Conservation (phyloP, 2,329 filamentous ascomycete genomes). For the Hypoxylon sp. region DNA sequence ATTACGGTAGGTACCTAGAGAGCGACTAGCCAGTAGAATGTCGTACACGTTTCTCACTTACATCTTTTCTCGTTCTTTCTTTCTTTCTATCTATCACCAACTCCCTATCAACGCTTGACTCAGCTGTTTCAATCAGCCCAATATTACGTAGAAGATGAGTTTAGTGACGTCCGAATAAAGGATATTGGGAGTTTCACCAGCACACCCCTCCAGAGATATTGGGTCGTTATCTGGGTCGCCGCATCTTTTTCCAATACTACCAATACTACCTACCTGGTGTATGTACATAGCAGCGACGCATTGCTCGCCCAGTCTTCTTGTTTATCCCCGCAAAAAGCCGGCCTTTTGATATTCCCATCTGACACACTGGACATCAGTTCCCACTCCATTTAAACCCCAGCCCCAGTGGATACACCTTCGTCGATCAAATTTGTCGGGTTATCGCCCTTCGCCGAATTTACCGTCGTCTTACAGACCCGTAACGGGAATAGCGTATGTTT, state of each 20-base stretch:
- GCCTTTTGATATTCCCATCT: conserved; percentile 40
- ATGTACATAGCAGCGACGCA: conserved; percentile 27
- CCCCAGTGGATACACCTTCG: conserved; percentile 36
- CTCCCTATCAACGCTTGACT: conserved; percentile 19
- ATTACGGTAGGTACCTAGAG: background rate
- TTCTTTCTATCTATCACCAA: background rate
- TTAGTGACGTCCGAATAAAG: conserved; percentile 41
- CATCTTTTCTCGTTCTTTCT: conserved; percentile 7
- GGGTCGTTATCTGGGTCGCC: conserved; percentile 41
- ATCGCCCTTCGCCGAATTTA: conserved; percentile 34
- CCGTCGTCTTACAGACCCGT: conserved; percentile 29
- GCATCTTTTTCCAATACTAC: conserved; percentile 41
- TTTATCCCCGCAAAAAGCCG: conserved; percentile 47
- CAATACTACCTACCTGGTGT: conserved; percentile 20
- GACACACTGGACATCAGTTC: conserved; percentile 38
- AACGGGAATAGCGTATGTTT: conserved; percentile 9
- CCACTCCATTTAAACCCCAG: conserved; percentile 40
- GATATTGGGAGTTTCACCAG: conserved; percentile 34
- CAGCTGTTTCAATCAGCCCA: conserved; percentile 10
- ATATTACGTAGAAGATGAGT: conserved; percentile 13
- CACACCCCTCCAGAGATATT: conserved; percentile 34
- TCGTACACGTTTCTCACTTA: conserved; percentile 11
- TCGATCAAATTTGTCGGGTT: conserved; percentile 42
- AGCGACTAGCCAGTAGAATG: conserved; percentile 20
- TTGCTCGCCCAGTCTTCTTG: conserved; percentile 35